phyloP scores from a whole-genome alignment of 441 rosid species.

The Brassica balearica region DNA sequence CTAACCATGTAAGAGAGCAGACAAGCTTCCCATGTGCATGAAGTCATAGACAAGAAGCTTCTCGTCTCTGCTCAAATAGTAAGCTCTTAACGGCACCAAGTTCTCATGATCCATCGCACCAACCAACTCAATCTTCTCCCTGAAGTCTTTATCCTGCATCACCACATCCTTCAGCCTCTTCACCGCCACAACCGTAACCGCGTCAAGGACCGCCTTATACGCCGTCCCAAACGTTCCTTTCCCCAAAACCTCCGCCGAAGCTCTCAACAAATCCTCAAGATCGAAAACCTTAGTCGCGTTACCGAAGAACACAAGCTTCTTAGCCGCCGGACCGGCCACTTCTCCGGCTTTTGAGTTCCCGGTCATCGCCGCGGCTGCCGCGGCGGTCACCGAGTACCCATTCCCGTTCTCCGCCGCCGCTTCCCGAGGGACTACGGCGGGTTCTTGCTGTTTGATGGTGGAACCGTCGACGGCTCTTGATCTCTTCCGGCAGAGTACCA shows the following conservation, averaged over 20 bases:
- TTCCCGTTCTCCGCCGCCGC: slow-evolving; percentile 46
- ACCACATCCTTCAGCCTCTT: slow-evolving; percentile 86
- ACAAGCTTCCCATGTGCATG: slow-evolving; percentile 91
- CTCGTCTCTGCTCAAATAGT: slow-evolving; percentile 80
- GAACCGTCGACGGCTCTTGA: slow-evolving; percentile 59
- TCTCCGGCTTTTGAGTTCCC: slow-evolving; percentile 57
- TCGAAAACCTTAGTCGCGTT: slow-evolving; percentile 68
- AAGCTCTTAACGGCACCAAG: slow-evolving; percentile 81
- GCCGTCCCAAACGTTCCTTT: slow-evolving; percentile 93
- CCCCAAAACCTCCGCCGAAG: slow-evolving; percentile 93
- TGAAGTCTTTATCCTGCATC: slow-evolving; percentile 68
- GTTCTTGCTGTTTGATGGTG: slow-evolving; percentile 53
- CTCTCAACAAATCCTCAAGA: slow-evolving; percentile 85
- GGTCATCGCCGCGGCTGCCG: slow-evolving; percentile 73
- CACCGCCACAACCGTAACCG: slow-evolving; percentile 79
- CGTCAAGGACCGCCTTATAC: slow-evolving; percentile 78
- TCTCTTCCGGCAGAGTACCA: slow-evolving; percentile 65
- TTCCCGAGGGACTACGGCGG: slow-evolving; percentile 49
- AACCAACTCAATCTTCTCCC: slow-evolving; percentile 74
- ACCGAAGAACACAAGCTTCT: slow-evolving; percentile 73
- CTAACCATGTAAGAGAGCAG: slow-evolving; percentile 93
- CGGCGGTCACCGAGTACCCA: slow-evolving; percentile 69
- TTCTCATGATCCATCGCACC: slow-evolving; percentile 84
- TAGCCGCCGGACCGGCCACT: slow-evolving; percentile 42
- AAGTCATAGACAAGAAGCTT: slow-evolving; percentile 90